phyloP scores from a whole-genome alignment of 2,329 filamentous ascomycete species.

The Hypoxylon sp. region DNA sequence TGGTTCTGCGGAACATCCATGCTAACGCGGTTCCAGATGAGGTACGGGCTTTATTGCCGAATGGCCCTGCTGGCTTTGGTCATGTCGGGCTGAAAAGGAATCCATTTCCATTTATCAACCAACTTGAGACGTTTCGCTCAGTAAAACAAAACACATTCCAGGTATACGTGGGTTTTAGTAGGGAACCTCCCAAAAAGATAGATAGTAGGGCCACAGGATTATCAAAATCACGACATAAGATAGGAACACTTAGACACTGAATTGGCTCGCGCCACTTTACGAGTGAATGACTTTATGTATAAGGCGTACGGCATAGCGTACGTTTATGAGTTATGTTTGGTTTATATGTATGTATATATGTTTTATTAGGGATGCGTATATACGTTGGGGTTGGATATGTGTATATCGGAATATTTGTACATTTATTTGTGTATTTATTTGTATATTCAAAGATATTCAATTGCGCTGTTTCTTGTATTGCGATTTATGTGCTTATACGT shows the following conservation, averaged over 20 bases:
- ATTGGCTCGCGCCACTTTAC: slow-evolving; percentile 43
- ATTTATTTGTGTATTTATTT: no score
- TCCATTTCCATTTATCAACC: slow-evolving; percentile 5
- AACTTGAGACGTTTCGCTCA: slow-evolving; percentile 21
- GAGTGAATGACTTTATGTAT: slow-evolving; percentile 45
- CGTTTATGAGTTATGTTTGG: slow-evolving; percentile 25
- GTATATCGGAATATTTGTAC: slow-evolving; percentile 24
- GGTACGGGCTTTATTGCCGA: slow-evolving; percentile 95
- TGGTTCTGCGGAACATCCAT: neutral
- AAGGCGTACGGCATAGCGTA: slow-evolving; percentile 30
- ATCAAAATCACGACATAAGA: slow-evolving; percentile 41
- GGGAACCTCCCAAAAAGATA: slow-evolving; percentile 30
- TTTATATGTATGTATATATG: slow-evolving; percentile 21
- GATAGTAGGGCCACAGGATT: slow-evolving; percentile 34
- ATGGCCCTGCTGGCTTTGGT: slow-evolving; percentile 97
- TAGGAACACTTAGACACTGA: slow-evolving; percentile 42
- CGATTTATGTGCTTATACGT: neutral
- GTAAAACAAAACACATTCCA: slow-evolving; percentile 17
- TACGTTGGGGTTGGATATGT: slow-evolving; percentile 25
- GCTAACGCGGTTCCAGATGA: slow-evolving; percentile 74
- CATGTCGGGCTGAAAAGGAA: slow-evolving; percentile 62
- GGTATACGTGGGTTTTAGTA: slow-evolving; percentile 10
- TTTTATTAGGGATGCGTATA: slow-evolving; percentile 22
- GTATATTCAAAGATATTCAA: slow-evolving; percentile 17
- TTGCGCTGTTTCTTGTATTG: slow-evolving; percentile 5